Base-by-base conservation (phyloP, 768 basidiomycete genomes). In the Rickenella mellea region DNA sequence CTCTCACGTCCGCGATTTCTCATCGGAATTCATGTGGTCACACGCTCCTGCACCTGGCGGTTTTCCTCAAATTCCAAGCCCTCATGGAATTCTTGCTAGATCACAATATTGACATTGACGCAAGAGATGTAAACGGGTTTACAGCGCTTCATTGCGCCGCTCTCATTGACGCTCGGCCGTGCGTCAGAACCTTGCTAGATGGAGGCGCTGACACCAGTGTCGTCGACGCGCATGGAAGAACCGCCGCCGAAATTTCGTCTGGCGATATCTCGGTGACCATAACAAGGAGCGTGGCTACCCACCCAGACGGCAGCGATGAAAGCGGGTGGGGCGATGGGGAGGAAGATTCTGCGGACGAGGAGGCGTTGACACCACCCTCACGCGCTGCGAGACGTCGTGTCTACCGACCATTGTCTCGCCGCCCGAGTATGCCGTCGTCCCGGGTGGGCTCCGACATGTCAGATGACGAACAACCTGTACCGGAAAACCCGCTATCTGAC, bases 131-230 rank as follows among this genome's bases (percentile, higher is more conserved):
- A 37, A 94, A 91, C 59, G 94, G 94, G 11, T 89, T 74, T 57
- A 98, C 93, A 0, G 78, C 96, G 0, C 63, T 97, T 26, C 87
- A 93, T 61, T 84, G 93, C 53, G 86, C 92, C 14, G 82, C 78
- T 0, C 61, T 93, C 26, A 68, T 66, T 6, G 73, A 72, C 19
- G 78, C 83, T 11, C 64, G 67, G 41, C 68, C 72, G 9, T 91
- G 87, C 59, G 73, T 75, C 2, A 64, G 68, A 35, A 59, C 81
- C 5, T 67, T 99, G 24, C 52, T 94, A n/a, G 66, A 72, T 9
- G 88, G 79, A 24, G 89, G 89, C 24, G 94, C 94, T 0, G 81
- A 87, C 48, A 56, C 69, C 22, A 81, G 84, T 54, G 75, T 89
- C 38, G 85, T 89, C 41, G 73, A 88, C 48, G 73, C 68, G 0